Evolutionary conservation across 768 basidiomycete genomes (phyloP).

Genomic region (Agrocybe pediades): DNA sequence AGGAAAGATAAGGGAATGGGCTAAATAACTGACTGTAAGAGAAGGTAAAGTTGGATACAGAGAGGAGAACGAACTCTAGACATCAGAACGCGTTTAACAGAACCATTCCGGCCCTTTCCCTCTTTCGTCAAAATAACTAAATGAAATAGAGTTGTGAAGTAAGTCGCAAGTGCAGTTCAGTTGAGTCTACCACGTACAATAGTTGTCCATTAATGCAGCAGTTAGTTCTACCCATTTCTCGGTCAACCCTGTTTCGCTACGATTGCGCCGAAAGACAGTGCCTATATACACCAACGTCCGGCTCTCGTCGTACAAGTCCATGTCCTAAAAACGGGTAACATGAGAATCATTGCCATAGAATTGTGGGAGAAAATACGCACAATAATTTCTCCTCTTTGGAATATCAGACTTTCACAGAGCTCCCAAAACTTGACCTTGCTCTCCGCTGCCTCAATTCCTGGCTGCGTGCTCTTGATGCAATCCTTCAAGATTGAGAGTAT

Average conservation of each 20-base stretch:
- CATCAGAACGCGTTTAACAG: conserved; percentile 52
- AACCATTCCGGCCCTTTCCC: conserved; percentile 51
- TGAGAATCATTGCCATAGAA: background rate
- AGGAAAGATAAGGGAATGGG: conserved; percentile 81
- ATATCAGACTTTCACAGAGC: conserved; percentile 73
- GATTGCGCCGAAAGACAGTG: conserved; percentile 57
- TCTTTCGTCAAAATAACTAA: conserved; percentile 70
- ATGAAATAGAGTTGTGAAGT: conserved; percentile 3
- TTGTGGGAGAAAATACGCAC: conserved; percentile 40
- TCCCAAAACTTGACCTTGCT: conserved; percentile 88
- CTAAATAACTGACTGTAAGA: conserved; percentile 35
- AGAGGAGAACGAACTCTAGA: conserved; percentile 56
- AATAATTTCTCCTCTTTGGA: conserved; percentile 79
- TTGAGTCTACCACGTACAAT: conserved; percentile 47
- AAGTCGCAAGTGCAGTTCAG: background rate
- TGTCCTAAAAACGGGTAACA: conserved; percentile 59
- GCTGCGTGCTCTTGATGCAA: conserved; percentile 83
- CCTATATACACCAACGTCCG: conserved; percentile 73
- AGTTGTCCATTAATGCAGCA: conserved; percentile 75
- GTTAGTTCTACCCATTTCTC: conserved; percentile 69
- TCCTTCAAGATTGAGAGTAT: conserved; percentile 67
- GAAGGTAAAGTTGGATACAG: background rate
- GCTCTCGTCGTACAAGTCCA: conserved; percentile 79
- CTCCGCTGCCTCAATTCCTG: conserved; percentile 90
- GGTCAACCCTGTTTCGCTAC: conserved; percentile 63